Conservation (phyloP, 805 yeast genomes). For the Nakazawaea holstii region DNA sequence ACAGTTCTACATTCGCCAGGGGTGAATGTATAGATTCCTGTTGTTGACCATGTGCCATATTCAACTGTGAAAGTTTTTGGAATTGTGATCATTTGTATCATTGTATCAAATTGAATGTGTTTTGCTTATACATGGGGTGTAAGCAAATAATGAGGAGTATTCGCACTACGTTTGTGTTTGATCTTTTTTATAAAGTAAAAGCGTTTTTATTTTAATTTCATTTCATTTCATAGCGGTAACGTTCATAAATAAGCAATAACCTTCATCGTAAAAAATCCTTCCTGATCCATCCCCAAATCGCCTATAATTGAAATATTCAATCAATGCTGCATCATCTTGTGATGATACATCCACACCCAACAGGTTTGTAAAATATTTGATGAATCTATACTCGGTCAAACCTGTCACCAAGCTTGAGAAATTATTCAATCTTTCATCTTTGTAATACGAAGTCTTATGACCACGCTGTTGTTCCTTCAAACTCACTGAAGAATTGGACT, state of each 20-base stretch:
- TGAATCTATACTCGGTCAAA: not conserved
- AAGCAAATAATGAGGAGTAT: no score
- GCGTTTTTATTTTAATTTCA: no score
- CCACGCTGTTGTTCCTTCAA: not conserved
- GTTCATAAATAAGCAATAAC: constrained; percentile 2
- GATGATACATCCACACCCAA: not conserved
- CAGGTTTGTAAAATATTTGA: constrained; percentile 3
- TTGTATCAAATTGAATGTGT: no score
- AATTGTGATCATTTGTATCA: no score
- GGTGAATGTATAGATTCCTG: no score
- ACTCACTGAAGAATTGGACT: not conserved
- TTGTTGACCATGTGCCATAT: no score
- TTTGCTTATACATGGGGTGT: no score
- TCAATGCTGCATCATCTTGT: not conserved
- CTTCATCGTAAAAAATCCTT: constrained; percentile 7
- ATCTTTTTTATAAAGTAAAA: no score
- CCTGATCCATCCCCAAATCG: constrained; percentile 5
- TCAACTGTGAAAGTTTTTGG: no score
- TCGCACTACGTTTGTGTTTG: no score
- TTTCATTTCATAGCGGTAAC: constrained; percentile 4
- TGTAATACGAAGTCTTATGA: not conserved
- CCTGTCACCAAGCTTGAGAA: constrained; percentile 7
- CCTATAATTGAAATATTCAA: constrained; percentile 5
- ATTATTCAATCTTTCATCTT: constrained; percentile 9
- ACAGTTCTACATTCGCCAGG: no score